Evolutionary conservation across 169 alveolate species (phyloP).

Genomic region (Amoebophrya sp.): DNA sequence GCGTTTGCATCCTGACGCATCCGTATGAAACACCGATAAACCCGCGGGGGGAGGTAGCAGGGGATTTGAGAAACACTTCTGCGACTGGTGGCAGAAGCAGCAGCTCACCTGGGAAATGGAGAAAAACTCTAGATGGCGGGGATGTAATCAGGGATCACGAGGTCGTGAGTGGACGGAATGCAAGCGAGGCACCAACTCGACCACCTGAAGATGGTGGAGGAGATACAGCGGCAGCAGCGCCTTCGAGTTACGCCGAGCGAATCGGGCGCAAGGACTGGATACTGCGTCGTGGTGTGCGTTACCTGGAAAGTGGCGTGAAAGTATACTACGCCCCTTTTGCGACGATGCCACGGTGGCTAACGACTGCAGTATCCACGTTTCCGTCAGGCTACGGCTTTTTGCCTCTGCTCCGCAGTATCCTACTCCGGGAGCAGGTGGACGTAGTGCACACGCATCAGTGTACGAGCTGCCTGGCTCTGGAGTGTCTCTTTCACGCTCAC

Average conservation of each 20-base stretch:
- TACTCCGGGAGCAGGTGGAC: constrained; percentile 85
- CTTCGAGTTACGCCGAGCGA: no score
- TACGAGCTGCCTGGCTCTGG: constrained; percentile 63
- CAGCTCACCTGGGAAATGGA: no score
- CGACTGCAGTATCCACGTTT: constrained; percentile 4
- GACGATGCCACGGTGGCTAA: neutral
- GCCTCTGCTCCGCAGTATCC: constrained; percentile 74
- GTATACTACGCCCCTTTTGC: neutral
- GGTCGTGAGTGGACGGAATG: no score
- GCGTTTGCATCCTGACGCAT: neutral
- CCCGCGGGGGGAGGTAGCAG: constrained; percentile 8
- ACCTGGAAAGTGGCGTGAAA: neutral
- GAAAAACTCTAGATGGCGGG: no score
- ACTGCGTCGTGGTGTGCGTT: neutral
- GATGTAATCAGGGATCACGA: no score
- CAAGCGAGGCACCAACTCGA: no score
- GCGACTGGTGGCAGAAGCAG: no score
- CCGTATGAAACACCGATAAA: neutral
- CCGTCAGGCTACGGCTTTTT: constrained; percentile 43
- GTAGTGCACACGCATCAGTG: constrained; percentile 79
- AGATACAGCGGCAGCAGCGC: no score
- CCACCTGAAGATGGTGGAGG: no score
- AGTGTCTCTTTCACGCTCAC: constrained; percentile 63
- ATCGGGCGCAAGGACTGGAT: no score
- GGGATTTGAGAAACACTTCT: no score